Percentiles rank a stretch among this genome's conserved stretches.
Evolutionary conservation across 345 rosid species (phyloP).

Genomic region (Populus pruinosa): DNA sequence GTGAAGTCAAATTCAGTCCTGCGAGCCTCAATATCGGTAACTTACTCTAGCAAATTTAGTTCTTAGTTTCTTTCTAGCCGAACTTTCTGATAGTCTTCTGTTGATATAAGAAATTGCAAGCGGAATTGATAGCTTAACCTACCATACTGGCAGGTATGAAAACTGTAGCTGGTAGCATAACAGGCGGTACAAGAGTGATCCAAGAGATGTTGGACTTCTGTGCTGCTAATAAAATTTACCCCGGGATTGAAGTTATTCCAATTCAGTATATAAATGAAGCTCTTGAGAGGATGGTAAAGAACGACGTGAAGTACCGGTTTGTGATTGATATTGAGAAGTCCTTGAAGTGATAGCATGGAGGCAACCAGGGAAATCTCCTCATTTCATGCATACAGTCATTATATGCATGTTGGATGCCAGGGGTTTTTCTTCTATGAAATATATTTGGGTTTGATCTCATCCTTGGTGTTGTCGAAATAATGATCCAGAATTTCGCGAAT

Average conservation of each 20-base stretch:
- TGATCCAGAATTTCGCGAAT: no score
- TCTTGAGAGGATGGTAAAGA: conserved; percentile 69
- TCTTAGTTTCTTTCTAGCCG: not conserved
- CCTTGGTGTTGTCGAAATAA: no score
- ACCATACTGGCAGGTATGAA: conserved; percentile 52
- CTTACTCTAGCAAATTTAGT: not conserved
- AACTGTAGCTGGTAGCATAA: conserved; percentile 57
- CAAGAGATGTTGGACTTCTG: conserved; percentile 86
- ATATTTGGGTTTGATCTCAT: no score
- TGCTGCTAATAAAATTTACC: conserved; percentile 66
- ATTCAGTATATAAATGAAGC: conserved; percentile 69
- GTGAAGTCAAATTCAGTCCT: conserved; percentile 77
- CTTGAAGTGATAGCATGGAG: conserved; percentile 40
- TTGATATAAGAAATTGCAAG: not conserved
- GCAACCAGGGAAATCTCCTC: not conserved
- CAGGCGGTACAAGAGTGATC: conserved; percentile 62
- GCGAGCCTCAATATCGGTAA: conserved; percentile 60
- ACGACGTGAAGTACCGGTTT: conserved; percentile 75
- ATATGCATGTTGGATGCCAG: not conserved
- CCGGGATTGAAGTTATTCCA: conserved; percentile 64
- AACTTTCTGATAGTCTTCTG: not conserved
- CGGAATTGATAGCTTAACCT: not conserved
- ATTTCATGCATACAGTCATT: not conserved
- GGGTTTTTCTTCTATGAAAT: no score
- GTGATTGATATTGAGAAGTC: conserved; percentile 76